Conservation (phyloP, 768 basidiomycete species). For the Suillus paluster region DNA sequence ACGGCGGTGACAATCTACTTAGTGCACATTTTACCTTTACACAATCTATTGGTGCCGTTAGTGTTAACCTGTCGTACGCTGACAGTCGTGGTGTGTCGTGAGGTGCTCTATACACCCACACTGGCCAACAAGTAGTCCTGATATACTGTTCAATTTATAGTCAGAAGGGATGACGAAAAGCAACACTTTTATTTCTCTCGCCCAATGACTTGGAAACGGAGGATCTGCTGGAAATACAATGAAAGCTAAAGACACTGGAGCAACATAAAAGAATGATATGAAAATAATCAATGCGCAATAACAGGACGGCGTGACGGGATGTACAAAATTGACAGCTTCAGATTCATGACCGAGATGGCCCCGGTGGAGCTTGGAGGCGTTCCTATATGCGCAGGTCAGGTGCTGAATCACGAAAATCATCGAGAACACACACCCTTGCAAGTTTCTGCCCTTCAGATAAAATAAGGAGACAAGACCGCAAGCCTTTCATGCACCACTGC, state of each 20-base stretch:
- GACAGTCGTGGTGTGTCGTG: background rate
- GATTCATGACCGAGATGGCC: too few species aligned
- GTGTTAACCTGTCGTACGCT: background rate
- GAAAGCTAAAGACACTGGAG: background rate
- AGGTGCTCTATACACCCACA: too few species aligned
- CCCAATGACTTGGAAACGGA: background rate
- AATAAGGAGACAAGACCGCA: too few species aligned
- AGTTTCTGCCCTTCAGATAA: too few species aligned
- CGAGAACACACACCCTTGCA: too few species aligned
- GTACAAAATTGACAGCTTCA: too few species aligned
- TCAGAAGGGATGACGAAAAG: background rate
- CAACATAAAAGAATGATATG: background rate
- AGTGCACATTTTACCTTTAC: background rate
- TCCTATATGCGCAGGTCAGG: too few species aligned
- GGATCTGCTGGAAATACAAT: background rate
- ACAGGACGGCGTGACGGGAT: too few species aligned
- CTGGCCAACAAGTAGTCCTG: background rate
- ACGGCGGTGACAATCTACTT: conserved; percentile 25
- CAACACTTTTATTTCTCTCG: background rate
- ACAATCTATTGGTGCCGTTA: background rate
- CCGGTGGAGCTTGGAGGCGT: too few species aligned
- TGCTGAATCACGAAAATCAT: too few species aligned
- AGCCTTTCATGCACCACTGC: too few species aligned
- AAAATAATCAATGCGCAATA: background rate
- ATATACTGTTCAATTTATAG: background rate